Conservation (phyloP, 1,139 yeast species). For the Scheffersomyces parashehatae region DNA sequence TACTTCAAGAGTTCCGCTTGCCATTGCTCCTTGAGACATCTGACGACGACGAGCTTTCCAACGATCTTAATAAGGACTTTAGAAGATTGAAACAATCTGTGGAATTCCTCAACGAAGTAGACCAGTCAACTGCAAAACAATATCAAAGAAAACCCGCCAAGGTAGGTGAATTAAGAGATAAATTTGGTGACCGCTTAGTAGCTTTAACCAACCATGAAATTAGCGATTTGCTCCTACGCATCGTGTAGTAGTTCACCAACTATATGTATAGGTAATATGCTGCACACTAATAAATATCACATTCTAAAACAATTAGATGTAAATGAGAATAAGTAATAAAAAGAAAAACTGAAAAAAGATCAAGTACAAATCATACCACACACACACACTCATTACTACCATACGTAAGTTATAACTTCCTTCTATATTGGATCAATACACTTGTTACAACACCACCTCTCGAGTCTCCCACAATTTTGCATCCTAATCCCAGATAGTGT, state of each 20-base stretch:
- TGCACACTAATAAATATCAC: no score
- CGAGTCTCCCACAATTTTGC: not conserved
- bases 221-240: slow-evolving; percentile 30
- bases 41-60: slow-evolving; percentile 16
- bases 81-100: slow-evolving; percentile 35
- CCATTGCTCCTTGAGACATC: slow-evolving; percentile 17
- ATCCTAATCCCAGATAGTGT: not conserved
- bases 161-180: slow-evolving; percentile 21
- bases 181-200: slow-evolving; percentile 22
- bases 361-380: no score
- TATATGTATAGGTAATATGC: no score
- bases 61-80: slow-evolving; percentile 29
- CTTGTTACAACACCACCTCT: no score
- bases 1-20: slow-evolving; percentile 39
- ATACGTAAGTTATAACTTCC: no score
- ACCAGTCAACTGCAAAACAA: slow-evolving; percentile 18
- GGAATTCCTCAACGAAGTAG: slow-evolving; percentile 38
- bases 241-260: slow-evolving; percentile 13
- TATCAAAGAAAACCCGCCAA: slow-evolving; percentile 16
- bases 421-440: no score
- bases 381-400: no score
- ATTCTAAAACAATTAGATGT: no score
- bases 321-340: no score
- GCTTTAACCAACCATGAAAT: slow-evolving; percentile 38
- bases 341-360: no score